A percentile compares a stretch with the other conserved stretches of the same genome.
These are phyloP conservation scores for Cercospora nicotianae DNA, from an alignment of 2,329 filamentous ascomycete species.

Conservation along the genomic window DNA sequence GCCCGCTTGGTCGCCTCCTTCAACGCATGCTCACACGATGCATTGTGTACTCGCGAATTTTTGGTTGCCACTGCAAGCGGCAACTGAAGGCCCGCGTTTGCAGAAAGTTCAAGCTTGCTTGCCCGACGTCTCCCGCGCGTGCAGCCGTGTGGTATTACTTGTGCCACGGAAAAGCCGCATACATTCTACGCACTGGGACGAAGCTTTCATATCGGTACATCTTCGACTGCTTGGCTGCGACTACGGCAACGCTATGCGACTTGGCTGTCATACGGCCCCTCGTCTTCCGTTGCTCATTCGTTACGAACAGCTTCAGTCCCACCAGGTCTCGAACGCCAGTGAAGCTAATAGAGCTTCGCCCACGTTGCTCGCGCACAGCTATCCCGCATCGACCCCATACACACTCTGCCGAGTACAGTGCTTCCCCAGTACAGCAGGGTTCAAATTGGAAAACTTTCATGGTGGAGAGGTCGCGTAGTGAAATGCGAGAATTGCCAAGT, in stretches of 20 bases:
- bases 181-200: neutral
- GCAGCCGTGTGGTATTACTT: neutral
- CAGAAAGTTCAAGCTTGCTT: neutral
- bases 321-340: neutral
- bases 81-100: neutral
- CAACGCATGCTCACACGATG: neutral
- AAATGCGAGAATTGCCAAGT: neutral
- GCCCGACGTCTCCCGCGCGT: neutral
- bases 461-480: neutral
- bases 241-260: slow-evolving; percentile 8
- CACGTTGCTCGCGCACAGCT: neutral
- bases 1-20: neutral
- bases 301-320: neutral
- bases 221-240: slow-evolving; percentile 3
- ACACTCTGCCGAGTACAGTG: slow-evolving; percentile 4
- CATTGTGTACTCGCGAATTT: neutral
- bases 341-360: slow-evolving; percentile 4
- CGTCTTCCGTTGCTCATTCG: slow-evolving; percentile 5
- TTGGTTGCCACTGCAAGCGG: neutral
- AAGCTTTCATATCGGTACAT: slow-evolving; percentile 4
- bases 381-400: slow-evolving; percentile 15
- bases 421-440: neutral
- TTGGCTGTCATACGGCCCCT: slow-evolving; percentile 9
- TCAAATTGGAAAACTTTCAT: neutral
- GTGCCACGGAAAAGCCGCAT: neutral